phyloP scores from a whole-genome alignment of 768 basidiomycete species.

The Steccherinum ochraceum region DNA sequence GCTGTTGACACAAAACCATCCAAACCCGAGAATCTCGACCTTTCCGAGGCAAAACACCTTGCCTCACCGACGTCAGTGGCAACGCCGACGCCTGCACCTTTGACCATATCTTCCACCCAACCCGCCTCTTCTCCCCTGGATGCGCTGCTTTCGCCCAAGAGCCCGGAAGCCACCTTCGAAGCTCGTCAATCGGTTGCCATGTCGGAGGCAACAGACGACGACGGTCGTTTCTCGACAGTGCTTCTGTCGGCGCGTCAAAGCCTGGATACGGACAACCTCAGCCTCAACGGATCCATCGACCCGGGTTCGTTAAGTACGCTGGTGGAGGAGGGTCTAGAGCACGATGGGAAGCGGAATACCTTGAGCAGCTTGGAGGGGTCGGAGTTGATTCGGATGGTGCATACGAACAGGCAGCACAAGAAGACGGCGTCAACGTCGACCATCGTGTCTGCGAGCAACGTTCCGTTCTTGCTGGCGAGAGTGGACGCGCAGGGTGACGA shows the following conservation, averaged over 20 bases:
- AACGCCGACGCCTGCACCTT: not conserved
- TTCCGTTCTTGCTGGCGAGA: slow-evolving; percentile 50
- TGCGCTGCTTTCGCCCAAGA: slow-evolving; percentile 3
- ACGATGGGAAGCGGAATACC: slow-evolving; percentile 18
- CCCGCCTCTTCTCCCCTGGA: not conserved
- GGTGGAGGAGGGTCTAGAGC: slow-evolving; percentile 1
- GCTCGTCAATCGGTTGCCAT: slow-evolving; percentile 39
- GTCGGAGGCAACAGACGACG: slow-evolving; percentile 61
- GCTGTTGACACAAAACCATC: too few relatives aligned
- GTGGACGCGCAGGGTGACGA: slow-evolving; percentile 41
- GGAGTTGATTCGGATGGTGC: slow-evolving; percentile 11
- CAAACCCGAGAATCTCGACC: too few relatives aligned
- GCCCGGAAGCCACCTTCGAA: not conserved
- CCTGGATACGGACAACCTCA: slow-evolving; percentile 16
- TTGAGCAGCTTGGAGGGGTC: slow-evolving; percentile 24
- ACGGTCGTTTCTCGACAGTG: slow-evolving; percentile 46
- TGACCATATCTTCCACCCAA: not conserved
- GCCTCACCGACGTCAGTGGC: too few relatives aligned
- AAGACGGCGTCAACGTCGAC: slow-evolving; percentile 58
- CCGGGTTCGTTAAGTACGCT: slow-evolving; percentile 9
- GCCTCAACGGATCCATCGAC: slow-evolving; percentile 18
- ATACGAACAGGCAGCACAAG: slow-evolving; percentile 38
- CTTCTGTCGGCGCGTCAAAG: slow-evolving; percentile 33
- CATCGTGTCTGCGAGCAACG: slow-evolving; percentile 42
- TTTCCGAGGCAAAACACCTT: too few relatives aligned